These are phyloP conservation scores for Ambrosia artemisiifolia DNA, from an alignment of 129 eudicot genomes.

Conservation along the genomic window DNA sequence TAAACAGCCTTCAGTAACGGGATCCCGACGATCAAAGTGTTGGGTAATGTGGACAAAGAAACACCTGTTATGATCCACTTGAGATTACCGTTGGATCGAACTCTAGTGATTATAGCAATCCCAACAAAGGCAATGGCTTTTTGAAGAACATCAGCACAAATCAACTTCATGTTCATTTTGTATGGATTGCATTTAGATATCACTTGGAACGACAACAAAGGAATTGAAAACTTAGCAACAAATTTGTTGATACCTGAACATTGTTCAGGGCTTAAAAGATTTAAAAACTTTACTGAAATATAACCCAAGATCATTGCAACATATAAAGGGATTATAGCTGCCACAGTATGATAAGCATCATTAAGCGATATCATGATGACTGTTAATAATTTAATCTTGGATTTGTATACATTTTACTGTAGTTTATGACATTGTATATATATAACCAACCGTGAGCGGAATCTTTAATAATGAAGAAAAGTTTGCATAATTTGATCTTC, in stretches of 20 bases:
- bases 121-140: conserved; percentile 47
- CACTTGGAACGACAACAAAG: conserved; percentile 65
- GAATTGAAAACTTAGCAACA: conserved; percentile 72
- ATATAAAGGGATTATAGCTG: conserved; percentile 61
- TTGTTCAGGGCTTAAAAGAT: conserved; percentile 58
- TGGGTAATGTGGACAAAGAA: conserved; percentile 73
- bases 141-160: conserved; percentile 67
- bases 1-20: conserved; percentile 67
- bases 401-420: conserved; percentile 9
- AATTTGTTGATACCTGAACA: conserved; percentile 77
- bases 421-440: conserved; percentile 9
- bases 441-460: conserved; percentile 24
- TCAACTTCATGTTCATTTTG: conserved; percentile 63
- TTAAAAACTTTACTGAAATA: conserved; percentile 56
- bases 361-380: conserved; percentile 48
- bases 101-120: conserved; percentile 38
- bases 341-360: conserved; percentile 51
- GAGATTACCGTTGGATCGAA: conserved; percentile 53
- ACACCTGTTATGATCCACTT: conserved; percentile 74
- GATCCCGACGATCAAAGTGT: conserved; percentile 71
- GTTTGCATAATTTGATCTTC: conserved; percentile 34
- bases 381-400: neutral
- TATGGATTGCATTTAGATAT: conserved; percentile 61
- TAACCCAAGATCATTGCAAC: conserved; percentile 69
- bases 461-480: conserved; percentile 31